Evolutionary conservation across 2,329 filamentous ascomycete species (phyloP).

Genomic region (Fusarium humuli): DNA sequence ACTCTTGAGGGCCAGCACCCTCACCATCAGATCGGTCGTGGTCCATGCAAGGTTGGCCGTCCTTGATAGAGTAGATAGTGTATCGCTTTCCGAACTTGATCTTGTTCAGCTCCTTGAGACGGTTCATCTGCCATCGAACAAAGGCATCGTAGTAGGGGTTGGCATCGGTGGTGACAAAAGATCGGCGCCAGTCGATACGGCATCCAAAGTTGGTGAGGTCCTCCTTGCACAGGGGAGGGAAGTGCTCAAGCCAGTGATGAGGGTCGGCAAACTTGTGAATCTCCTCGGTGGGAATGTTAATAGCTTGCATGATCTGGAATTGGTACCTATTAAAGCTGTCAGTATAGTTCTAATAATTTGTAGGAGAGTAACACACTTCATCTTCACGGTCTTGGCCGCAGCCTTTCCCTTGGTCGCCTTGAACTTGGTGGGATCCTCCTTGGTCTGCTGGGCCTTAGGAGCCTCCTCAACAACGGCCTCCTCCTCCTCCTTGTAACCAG

Average conservation of each 20-base stretch:
- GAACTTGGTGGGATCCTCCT: conserved; percentile 92
- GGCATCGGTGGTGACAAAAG: conserved; percentile 93
- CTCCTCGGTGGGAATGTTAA: conserved; percentile 87
- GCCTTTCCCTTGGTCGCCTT: conserved; percentile 93
- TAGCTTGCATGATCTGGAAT: conserved; percentile 92
- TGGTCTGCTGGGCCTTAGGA: conserved; percentile 72
- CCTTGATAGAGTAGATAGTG: conserved; percentile 78
- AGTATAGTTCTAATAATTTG: neutral
- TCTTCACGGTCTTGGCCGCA: conserved; percentile 86
- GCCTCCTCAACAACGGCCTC: conserved; percentile 62
- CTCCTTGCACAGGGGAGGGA: conserved; percentile 71
- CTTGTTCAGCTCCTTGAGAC: conserved; percentile 87
- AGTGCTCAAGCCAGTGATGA: conserved; percentile 91
- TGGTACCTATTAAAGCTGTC: conserved; percentile 67
- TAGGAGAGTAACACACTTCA: conserved; percentile 64
- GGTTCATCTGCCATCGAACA: conserved; percentile 96
- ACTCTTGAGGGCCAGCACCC: conserved; percentile 82
- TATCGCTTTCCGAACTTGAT: conserved; percentile 94
- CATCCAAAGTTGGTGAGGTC: conserved; percentile 88
- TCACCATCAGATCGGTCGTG: conserved; percentile 61
- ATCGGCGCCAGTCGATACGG: conserved; percentile 91
- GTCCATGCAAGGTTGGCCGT: conserved; percentile 61
- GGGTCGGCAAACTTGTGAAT: conserved; percentile 94
- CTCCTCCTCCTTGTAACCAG: conserved; percentile 75
- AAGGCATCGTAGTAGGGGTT: conserved; percentile 98